Evolutionary conservation across 225 moss, liverwort and hornwort genomes (phyloP), one percentile per base, ranked within the genome.

Genomic region (Polytrichum formosum): DNA sequence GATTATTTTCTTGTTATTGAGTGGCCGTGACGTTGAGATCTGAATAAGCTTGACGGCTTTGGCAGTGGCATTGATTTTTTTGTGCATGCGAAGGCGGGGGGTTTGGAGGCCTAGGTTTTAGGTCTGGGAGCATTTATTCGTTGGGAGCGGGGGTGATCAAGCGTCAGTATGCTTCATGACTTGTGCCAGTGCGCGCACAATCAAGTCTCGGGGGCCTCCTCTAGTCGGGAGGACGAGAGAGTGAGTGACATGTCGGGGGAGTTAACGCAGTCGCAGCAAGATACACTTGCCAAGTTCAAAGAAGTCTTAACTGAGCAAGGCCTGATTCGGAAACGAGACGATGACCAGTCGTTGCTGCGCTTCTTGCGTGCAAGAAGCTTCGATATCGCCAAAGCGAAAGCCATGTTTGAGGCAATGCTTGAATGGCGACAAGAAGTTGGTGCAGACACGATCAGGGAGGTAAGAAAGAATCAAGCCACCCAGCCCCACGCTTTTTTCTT

Each of bases 341-440:
- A 83, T 70, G 83, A 83, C 56, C 61, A 79, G 21, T 62, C 72
- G 20, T 66, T 83, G 73, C 73, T 83, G 13, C 83, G 83, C 18
- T 83, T 79, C 63, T 56, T 83, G 21, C 79, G 79, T 55, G 83
- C 83, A 65, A 75, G 83, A 23, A 75, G 78, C 53, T 83, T 79
- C 59, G 83, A 83, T 64, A 76, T 83, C 23, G 37, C 78, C 5
- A 83, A 83, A 73, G 79, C 83, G 17, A 80, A 83, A 73, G 62
- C 70, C 54, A 83, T 83, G 83, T 83, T 65, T 28, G 83, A 83
- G 73, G 76, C 79, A 13, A 83, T 83, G 83, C 79, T 83, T 25
- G 83, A 83, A 56, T 83, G 83, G 83, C 76, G 83, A 64, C 61
- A 61, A 76, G 83, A 83, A 74, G 62, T 83, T 54, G 83, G 83